Conservation (phyloP, 2,329 filamentous ascomycete genomes). For the Exophiala calicioides region DNA sequence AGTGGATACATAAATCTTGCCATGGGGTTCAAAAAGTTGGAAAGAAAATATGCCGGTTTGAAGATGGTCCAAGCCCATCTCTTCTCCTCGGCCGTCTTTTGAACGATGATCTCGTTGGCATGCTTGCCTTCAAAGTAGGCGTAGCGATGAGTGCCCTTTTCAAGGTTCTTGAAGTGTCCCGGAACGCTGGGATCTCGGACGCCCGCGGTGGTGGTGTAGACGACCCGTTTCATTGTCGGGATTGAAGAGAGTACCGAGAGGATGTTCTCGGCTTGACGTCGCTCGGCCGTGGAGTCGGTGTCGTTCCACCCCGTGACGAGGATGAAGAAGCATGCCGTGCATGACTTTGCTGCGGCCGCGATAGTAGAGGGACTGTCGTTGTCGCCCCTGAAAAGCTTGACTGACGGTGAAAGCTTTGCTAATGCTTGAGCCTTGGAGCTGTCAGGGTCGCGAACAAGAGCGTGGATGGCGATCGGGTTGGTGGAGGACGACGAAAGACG, state of each 20-base stretch:
- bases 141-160: neutral
- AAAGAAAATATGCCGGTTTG: slow-evolving; percentile 7
- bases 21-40: slow-evolving; percentile 11
- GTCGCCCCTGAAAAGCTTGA: slow-evolving; percentile 59
- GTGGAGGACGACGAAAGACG: neutral
- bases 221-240: slow-evolving; percentile 9
- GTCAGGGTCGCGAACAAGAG: slow-evolving; percentile 56
- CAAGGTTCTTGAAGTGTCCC: slow-evolving; percentile 1
- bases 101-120: slow-evolving; percentile 6
- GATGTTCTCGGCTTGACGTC: slow-evolving; percentile 11
- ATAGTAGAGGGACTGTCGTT: slow-evolving; percentile 45
- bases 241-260: slow-evolving; percentile 8
- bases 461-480: slow-evolving; percentile 52
- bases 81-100: slow-evolving; percentile 2
- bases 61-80: slow-evolving; percentile 12
- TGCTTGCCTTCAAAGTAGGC: slow-evolving; percentile 2
- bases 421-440: slow-evolving; percentile 55
- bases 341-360: slow-evolving; percentile 1
- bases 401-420: slow-evolving; percentile 41
- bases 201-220: slow-evolving; percentile 12
- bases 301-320: slow-evolving; percentile 14
- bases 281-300: slow-evolving; percentile 8
- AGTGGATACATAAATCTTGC: slow-evolving; percentile 14
- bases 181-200: slow-evolving; percentile 6
- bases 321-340: slow-evolving; percentile 13